phyloP scores from a whole-genome alignment of 805 yeast genomes.

The Saturnispora kantuleensis region DNA sequence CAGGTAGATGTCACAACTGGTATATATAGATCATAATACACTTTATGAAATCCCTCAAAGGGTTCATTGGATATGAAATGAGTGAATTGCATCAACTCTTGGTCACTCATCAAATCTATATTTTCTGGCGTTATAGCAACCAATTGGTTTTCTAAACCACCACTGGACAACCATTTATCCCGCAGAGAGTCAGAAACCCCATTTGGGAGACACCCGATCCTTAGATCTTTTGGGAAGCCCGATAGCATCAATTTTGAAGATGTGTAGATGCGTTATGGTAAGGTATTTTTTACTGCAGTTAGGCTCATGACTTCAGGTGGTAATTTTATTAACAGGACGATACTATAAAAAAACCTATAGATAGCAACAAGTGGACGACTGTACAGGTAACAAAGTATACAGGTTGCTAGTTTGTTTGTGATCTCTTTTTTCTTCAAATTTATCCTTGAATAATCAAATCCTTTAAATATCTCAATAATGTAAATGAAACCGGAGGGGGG shows the following conservation, averaged over 20 bases:
- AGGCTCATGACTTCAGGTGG: too few relatives aligned
- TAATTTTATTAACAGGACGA: too few relatives aligned
- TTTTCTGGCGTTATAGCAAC: slow-evolving; percentile 7
- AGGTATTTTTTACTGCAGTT: too few relatives aligned
- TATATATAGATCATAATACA: slow-evolving; percentile 42
- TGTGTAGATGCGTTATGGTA: too few relatives aligned
- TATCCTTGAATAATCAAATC: too few relatives aligned
- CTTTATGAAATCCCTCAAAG: slow-evolving; percentile 34
- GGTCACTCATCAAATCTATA: slow-evolving; percentile 11
- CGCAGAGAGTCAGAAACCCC: not conserved
- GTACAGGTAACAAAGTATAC: too few relatives aligned
- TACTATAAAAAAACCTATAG: too few relatives aligned
- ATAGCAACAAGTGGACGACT: too few relatives aligned
- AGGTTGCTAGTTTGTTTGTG: too few relatives aligned
- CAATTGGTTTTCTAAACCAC: not conserved
- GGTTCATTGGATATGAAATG: slow-evolving; percentile 43
- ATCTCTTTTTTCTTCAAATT: too few relatives aligned
- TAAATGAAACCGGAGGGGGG: too few relatives aligned
- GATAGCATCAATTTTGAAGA: not conserved
- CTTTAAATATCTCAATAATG: too few relatives aligned
- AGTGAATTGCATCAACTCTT: slow-evolving; percentile 19
- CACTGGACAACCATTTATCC: not conserved
- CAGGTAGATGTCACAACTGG: slow-evolving; percentile 59
- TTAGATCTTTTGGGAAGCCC: slow-evolving; percentile 5
- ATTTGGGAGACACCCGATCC: not conserved